phyloP scores from a whole-genome alignment of 1,139 yeast genomes.

The Fermentozyma sake region DNA sequence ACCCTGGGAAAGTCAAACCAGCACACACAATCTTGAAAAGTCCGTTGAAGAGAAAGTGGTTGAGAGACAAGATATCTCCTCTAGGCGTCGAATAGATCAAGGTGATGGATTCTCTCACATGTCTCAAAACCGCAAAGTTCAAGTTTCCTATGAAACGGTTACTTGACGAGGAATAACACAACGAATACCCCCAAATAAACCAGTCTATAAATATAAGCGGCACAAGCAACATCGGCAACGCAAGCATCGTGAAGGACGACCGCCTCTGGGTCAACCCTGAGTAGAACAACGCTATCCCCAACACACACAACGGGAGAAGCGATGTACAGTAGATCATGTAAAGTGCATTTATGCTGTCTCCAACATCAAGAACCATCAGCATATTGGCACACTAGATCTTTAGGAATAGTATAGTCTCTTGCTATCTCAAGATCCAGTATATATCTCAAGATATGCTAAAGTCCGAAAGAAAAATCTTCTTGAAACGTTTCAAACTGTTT shows the following conservation, averaged over 20 bases:
- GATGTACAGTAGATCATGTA: conserved; percentile 36
- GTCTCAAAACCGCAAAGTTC: conserved; percentile 37
- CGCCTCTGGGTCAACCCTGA: conserved; percentile 57
- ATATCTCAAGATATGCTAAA: too few relatives aligned
- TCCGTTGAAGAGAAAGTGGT: conserved; percentile 47
- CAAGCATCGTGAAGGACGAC: conserved; percentile 51
- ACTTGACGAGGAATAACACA: conserved; percentile 40
- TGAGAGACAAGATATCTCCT: conserved; percentile 37
- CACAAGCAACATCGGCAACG: conserved; percentile 41
- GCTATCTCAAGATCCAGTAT: conserved; percentile 1
- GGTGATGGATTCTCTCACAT: conserved; percentile 21
- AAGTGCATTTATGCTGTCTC: conserved; percentile 29
- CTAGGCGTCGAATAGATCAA: conserved; percentile 29
- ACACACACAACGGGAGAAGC: conserved; percentile 28
- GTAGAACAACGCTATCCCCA: conserved; percentile 50
- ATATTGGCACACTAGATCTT: too few relatives aligned
- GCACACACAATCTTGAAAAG: conserved; percentile 51
- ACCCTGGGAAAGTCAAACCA: conserved; percentile 52
- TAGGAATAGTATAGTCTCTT: too few relatives aligned
- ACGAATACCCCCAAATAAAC: conserved; percentile 57
- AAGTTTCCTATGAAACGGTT: conserved; percentile 48
- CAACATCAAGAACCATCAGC: conserved; percentile 9
- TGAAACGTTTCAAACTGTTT: too few relatives aligned
- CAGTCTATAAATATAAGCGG: conserved; percentile 49
- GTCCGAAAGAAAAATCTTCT: too few relatives aligned